Base-by-base conservation (phyloP, 2,329 filamentous ascomycete genomes). In the Bipolaris sorokiniana region DNA sequence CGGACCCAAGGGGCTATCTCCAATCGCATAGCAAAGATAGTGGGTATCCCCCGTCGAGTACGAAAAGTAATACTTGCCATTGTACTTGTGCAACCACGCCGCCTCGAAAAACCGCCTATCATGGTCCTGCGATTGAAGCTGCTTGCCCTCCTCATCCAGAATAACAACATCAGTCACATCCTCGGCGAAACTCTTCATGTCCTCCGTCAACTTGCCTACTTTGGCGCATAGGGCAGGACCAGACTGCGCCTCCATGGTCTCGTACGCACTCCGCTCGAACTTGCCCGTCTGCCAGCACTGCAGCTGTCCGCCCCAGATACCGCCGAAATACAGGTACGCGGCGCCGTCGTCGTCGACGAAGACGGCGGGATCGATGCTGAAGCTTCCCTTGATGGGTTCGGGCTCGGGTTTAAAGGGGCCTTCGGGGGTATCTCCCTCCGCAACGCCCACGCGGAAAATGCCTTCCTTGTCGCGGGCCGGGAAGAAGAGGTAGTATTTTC, bases 21-120 rank as follows among this genome's bases (percentile, higher is more conserved):
- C 84, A 2, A 83, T 85, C 1, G 88, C 90, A 70, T 91, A 92
- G 62, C 82, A 88, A 31, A 93, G 79, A 74, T 82, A 90, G 75
- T 92, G 90, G 31, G 90, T 88, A 76, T 92, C 90, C 18, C 90
- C 90, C 1, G 89, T 92, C 61, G 88, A 90, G 78, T 91, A 91
- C 53, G 85, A 88, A 72, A 92, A 90, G 79, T 91, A 91, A 77
- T 92, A 92, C 58, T 80, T 83, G 1, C 83, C 88, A 0, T 83
- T 78, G 69, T 86, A 84, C 81, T 90, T 90, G 78, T 92, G 90
- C 82, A 91, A 81, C 90, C 90, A 92, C 2, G 90, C 86, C 0
- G 89, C 90, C 77, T 93, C 90, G 73, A 93, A 92, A 82, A 93
- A 93, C 7, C 90, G 83, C 15, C 88, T 77, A 58, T 88, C 88